These are phyloP conservation scores for Euphorbia lathyris DNA, from an alignment of 345 rosid genomes.

Conservation along the genomic window DNA sequence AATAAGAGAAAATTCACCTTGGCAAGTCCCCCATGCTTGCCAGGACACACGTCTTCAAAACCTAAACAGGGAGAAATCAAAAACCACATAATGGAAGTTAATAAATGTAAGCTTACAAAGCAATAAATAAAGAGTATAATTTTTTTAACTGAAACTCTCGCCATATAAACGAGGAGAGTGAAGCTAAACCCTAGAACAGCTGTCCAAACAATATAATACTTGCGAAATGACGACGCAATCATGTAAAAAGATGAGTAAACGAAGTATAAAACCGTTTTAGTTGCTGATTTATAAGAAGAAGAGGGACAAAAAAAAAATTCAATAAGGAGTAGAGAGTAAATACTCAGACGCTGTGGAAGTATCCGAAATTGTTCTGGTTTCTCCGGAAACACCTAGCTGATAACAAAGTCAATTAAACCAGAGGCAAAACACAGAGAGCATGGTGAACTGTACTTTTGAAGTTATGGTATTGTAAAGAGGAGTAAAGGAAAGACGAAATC, in stretches of 20 bases:
- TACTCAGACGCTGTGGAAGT: background rate
- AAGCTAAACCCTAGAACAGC: background rate
- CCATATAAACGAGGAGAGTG: background rate
- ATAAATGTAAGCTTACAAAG: too few relatives aligned
- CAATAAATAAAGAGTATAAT: too few relatives aligned
- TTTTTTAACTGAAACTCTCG: too few relatives aligned
- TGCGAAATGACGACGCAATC: too few relatives aligned
- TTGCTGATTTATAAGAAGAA: background rate
- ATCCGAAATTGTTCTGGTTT: background rate
- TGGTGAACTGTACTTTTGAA: background rate
- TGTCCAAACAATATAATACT: background rate
- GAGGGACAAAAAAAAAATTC: background rate
- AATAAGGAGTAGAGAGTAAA: background rate
- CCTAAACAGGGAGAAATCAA: constrained; percentile 6
- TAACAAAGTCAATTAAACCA: background rate
- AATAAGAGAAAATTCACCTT: constrained; percentile 13
- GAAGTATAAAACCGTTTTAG: background rate
- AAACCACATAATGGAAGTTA: background rate
- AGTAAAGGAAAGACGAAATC: background rate
- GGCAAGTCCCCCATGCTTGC: constrained; percentile 16
- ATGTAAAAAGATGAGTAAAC: background rate
- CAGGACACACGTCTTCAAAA: background rate
- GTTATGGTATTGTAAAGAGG: background rate
- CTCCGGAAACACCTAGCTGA: background rate
- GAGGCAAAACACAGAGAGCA: background rate